These are phyloP conservation scores for Penicillium glabrum DNA, from an alignment of 2,329 filamentous ascomycete species.

Conservation along the genomic window DNA sequence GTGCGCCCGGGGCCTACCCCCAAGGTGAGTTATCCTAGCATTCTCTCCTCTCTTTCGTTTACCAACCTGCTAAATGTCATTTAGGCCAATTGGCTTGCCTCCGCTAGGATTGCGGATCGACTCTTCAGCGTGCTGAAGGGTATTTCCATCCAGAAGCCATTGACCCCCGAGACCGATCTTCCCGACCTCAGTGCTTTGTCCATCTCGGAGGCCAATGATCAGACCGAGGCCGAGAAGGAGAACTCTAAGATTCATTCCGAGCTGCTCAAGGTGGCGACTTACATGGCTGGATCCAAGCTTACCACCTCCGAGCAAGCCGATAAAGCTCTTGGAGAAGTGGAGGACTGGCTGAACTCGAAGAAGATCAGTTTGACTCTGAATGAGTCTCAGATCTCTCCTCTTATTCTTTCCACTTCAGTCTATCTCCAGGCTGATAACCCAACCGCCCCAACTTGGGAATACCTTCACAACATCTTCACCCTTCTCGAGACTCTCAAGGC, in stretches of 20 bases:
- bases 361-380: constrained; percentile 21
- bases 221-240: constrained; percentile 38
- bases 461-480: constrained; percentile 39
- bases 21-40: constrained; percentile 27
- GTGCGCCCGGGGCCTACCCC: constrained; percentile 41
- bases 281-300: constrained; percentile 35
- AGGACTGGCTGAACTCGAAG: constrained; percentile 33
- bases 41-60: too few species aligned
- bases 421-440: constrained; percentile 23
- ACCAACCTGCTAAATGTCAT: constrained; percentile 18
- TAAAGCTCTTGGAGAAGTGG: constrained; percentile 27
- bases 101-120: constrained; percentile 33
- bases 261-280: constrained; percentile 34
- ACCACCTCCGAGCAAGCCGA: constrained; percentile 31
- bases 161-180: constrained; percentile 26
- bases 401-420: constrained; percentile 27
- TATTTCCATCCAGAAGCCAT: constrained; percentile 32
- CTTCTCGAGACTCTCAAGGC: constrained; percentile 44
- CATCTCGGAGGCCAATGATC: constrained; percentile 28
- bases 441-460: constrained; percentile 41
- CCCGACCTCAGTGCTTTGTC: constrained; percentile 27
- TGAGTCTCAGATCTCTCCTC: constrained; percentile 17
- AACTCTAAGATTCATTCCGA: constrained; percentile 32
- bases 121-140: constrained; percentile 36
- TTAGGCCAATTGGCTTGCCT: constrained; percentile 39